phyloP scores from a whole-genome alignment of 176 grass and related monocot genomes.

The Oryza australiensis region DNA sequence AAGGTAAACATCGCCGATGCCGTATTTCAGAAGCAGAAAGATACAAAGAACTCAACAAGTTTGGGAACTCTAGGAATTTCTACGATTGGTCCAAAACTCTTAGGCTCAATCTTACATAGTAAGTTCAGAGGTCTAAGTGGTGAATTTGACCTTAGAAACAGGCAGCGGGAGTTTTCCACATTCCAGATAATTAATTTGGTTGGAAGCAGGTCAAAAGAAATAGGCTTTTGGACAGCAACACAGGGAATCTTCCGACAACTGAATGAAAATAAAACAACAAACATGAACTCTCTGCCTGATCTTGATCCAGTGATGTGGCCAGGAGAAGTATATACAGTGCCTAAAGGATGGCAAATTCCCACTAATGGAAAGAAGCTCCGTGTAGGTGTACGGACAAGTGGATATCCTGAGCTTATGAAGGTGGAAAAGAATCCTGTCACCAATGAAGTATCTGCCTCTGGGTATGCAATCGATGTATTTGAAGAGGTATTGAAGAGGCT shows the following conservation, averaged over 20 bases:
- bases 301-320: conserved; percentile 49
- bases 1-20: neutral
- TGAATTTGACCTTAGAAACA: conserved; percentile 39
- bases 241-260: conserved; percentile 26
- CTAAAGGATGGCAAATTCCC: conserved; percentile 55
- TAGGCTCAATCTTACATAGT: conserved; percentile 29
- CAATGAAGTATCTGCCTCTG: conserved; percentile 19
- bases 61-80: conserved; percentile 36
- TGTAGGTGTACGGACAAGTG: conserved; percentile 47
- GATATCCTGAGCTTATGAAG: conserved; percentile 47
- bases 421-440: conserved; percentile 43
- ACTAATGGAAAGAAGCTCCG: conserved; percentile 32
- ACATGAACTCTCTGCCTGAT: conserved; percentile 12
- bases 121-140: conserved; percentile 41
- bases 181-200: conserved; percentile 74
- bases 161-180: conserved; percentile 23
- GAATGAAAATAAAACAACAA: conserved; percentile 15
- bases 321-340: conserved; percentile 28
- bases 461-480: conserved; percentile 53
- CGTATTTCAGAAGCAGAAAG: neutral
- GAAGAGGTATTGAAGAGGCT: conserved; percentile 34
- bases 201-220: neutral
- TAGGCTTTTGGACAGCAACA: conserved; percentile 57
- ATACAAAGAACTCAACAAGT: conserved; percentile 18
- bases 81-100: conserved; percentile 27